A percentile compares a stretch with the other conserved stretches of the same genome.
Evolutionary conservation across 2,329 filamentous ascomycete species (phyloP).

Genomic region (Curvularia verruculosa): DNA sequence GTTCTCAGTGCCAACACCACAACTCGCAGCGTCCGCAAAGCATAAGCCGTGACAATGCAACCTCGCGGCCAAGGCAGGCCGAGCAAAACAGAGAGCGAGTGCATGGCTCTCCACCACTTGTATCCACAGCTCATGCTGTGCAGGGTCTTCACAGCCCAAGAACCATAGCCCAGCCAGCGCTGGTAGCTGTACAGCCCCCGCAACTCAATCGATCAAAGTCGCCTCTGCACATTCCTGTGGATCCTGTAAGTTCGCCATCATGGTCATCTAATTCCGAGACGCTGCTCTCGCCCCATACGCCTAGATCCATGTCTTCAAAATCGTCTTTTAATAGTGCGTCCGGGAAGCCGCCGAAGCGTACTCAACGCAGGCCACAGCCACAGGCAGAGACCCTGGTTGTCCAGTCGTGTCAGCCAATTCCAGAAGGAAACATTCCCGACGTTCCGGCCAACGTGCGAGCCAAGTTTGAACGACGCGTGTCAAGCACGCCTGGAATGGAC

Average conservation of each 20-base stretch:
- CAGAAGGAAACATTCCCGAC: constrained; percentile 40
- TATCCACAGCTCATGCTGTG: background rate
- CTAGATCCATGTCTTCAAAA: constrained; percentile 29
- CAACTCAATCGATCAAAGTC: constrained; percentile 11
- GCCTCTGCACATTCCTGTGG: constrained; percentile 20
- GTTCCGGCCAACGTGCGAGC: constrained; percentile 44
- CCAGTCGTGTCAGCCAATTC: constrained; percentile 39
- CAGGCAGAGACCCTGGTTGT: constrained; percentile 37
- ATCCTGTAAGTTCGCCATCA: constrained; percentile 12
- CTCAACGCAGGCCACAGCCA: constrained; percentile 42
- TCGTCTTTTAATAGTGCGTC: constrained; percentile 28
- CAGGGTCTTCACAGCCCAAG: background rate
- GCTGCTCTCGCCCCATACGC: constrained; percentile 27
- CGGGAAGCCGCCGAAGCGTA: constrained; percentile 29
- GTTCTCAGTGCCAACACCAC: constrained; percentile 15
- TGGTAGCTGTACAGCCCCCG: constrained; percentile 5
- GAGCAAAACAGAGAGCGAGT: background rate
- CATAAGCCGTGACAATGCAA: background rate
- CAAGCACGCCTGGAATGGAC: constrained; percentile 44
- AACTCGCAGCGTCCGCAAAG: constrained; percentile 8
- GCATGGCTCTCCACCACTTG: background rate
- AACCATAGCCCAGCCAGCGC: background rate
- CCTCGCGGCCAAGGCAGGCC: background rate
- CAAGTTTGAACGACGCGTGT: constrained; percentile 47
- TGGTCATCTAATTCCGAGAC: constrained; percentile 17